Conservation (phyloP, 805 yeast genomes). For the Candida germanica region DNA sequence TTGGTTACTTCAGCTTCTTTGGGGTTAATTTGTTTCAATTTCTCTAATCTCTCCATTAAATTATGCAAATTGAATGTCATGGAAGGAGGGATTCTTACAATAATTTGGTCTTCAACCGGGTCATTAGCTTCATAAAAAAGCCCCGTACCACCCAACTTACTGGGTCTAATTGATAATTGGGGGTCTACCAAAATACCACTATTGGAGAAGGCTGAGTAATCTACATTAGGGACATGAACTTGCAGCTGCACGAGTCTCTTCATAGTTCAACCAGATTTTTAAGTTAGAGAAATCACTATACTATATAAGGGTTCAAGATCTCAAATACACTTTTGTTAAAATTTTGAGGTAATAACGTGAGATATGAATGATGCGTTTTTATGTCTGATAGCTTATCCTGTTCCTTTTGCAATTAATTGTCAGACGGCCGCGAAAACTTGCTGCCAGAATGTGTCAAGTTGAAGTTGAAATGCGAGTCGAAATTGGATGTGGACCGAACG, state of each 20-base stretch:
- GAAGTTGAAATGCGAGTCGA: background rate
- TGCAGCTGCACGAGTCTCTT: background rate
- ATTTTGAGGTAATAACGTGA: too few species aligned
- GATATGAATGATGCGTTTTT: too few species aligned
- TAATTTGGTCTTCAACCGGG: conserved; percentile 11
- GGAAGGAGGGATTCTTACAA: conserved; percentile 19
- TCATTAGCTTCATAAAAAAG: conserved; percentile 16
- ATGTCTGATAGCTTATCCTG: too few species aligned
- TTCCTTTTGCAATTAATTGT: too few species aligned
- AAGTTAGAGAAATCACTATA: too few species aligned
- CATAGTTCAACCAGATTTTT: background rate
- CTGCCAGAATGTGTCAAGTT: too few species aligned
- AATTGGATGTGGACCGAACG: background rate
- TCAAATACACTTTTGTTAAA: too few species aligned
- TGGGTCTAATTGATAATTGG: conserved; percentile 15
- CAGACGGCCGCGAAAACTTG: too few species aligned
- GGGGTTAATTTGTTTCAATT: conserved; percentile 16
- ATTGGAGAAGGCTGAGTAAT: conserved; percentile 12
- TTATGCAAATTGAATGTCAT: conserved; percentile 20
- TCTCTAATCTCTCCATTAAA: conserved; percentile 17
- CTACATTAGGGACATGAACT: background rate
- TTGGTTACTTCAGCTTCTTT: conserved; percentile 21
- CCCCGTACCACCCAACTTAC: conserved; percentile 33
- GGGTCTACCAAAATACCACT: conserved; percentile 16
- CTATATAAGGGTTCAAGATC: too few species aligned